phyloP scores from a whole-genome alignment of 2,329 filamentous ascomycete species.

The Chaetomium sp. region DNA sequence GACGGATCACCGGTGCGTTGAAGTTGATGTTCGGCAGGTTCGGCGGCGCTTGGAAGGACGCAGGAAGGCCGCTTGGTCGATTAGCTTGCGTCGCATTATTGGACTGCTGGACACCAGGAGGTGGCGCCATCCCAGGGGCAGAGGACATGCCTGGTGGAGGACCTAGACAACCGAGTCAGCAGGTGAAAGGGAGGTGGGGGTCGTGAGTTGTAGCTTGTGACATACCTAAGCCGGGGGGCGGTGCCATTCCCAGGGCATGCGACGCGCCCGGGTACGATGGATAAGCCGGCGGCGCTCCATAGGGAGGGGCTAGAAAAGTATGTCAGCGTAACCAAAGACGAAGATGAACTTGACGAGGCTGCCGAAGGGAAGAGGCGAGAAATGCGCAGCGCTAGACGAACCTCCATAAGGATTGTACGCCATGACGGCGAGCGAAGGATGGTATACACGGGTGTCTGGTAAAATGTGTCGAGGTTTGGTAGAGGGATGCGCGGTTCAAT shows the following conservation, averaged over 20 bases:
- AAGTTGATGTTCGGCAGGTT: constrained; percentile 99
- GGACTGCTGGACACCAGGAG: constrained; percentile 76
- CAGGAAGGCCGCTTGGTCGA: constrained; percentile 77
- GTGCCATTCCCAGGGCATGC: constrained; percentile 68
- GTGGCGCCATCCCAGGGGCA: constrained; percentile 77
- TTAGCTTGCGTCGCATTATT: constrained; percentile 70
- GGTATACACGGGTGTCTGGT: not conserved
- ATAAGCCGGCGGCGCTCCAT: constrained; percentile 75
- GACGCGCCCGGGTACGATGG: constrained; percentile 66
- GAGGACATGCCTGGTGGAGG: constrained; percentile 79
- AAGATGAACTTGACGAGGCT: constrained; percentile 7
- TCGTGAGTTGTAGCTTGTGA: constrained; percentile 25
- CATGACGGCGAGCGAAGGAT: constrained; percentile 44
- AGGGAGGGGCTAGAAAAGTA: constrained; percentile 54
- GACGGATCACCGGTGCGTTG: constrained; percentile 90
- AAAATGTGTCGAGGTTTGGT: not conserved
- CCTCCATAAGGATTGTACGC: constrained; percentile 65
- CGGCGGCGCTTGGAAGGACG: constrained; percentile 82
- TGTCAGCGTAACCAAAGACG: constrained; percentile 17
- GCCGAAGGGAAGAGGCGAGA: not conserved
- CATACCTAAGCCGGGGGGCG: constrained; percentile 82
- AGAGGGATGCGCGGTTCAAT: not conserved
- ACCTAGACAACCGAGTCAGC: constrained; percentile 48
- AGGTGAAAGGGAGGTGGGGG: not conserved
- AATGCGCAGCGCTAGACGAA: constrained; percentile 37